Conservation (phyloP, 306 rosid genomes). For the Medicago arabica region DNA sequence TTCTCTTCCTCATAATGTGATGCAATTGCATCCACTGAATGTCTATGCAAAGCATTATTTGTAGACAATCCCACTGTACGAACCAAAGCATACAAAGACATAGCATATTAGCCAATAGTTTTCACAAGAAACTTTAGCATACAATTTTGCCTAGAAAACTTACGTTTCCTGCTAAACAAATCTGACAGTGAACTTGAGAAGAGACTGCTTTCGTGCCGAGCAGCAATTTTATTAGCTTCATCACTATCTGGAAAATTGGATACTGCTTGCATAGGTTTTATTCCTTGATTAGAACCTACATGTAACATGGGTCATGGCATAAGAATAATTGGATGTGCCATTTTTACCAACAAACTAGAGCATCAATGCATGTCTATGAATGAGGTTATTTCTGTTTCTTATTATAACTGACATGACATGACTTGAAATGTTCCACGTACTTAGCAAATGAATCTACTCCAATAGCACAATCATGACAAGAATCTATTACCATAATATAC, state of each 20-base stretch:
- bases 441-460: no score
- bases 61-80: constrained; percentile 42
- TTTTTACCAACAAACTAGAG: no score
- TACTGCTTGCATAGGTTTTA: not conserved
- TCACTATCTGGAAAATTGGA: constrained; percentile 23
- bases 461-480: not conserved
- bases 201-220: constrained; percentile 41
- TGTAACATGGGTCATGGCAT: not conserved
- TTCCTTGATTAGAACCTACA: constrained; percentile 40
- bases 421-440: no score
- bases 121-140: constrained; percentile 26
- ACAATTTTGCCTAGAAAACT: constrained; percentile 29
- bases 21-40: constrained; percentile 41
- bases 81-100: constrained; percentile 30
- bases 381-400: no score
- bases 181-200: constrained; percentile 46
- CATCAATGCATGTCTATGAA: no score
- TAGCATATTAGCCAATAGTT: constrained; percentile 29
- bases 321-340: not conserved
- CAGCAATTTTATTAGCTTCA: constrained; percentile 19
- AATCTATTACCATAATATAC: no score
- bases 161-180: constrained; percentile 46
- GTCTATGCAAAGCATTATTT: constrained; percentile 42
- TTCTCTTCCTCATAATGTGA: constrained; percentile 43
- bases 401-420: no score